Evolutionary conservation across 2,329 filamentous ascomycete genomes (phyloP).

Genomic region (Trichoderma sp.): DNA sequence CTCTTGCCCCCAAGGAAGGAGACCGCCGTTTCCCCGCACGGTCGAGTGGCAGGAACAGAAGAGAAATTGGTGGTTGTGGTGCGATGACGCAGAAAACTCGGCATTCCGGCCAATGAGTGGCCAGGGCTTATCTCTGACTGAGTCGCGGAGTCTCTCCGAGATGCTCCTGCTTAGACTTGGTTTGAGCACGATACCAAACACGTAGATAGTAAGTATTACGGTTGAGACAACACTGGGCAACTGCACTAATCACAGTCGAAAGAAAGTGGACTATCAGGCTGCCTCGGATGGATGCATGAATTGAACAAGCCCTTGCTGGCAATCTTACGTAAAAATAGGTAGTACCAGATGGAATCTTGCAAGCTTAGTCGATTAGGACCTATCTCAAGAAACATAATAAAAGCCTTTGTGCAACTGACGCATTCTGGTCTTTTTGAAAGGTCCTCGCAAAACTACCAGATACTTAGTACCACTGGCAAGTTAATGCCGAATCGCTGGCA

Average conservation of each 20-base stretch:
- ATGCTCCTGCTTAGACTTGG: neutral
- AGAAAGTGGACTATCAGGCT: neutral
- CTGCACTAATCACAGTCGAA: neutral
- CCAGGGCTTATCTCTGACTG: neutral
- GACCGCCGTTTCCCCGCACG: constrained; percentile 6
- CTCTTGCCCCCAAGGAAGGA: neutral
- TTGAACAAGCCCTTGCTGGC: neutral
- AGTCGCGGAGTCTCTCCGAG: neutral
- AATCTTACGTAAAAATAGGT: neutral
- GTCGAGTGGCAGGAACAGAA: neutral
- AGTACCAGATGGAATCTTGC: neutral
- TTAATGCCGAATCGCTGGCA: neutral
- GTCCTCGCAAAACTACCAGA: neutral
- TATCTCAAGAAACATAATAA: neutral
- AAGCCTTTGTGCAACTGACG: neutral
- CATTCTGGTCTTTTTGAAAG: neutral
- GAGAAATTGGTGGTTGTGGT: neutral
- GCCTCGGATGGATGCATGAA: neutral
- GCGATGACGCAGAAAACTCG: neutral
- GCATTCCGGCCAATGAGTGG: neutral
- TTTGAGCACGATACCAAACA: neutral
- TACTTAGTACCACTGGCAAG: neutral
- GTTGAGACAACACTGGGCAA: neutral
- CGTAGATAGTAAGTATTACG: neutral
- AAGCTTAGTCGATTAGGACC: neutral